Evolutionary conservation across 1,284 basidiomycete species (phyloP).

Genomic region (Rhodofomes roseus): DNA sequence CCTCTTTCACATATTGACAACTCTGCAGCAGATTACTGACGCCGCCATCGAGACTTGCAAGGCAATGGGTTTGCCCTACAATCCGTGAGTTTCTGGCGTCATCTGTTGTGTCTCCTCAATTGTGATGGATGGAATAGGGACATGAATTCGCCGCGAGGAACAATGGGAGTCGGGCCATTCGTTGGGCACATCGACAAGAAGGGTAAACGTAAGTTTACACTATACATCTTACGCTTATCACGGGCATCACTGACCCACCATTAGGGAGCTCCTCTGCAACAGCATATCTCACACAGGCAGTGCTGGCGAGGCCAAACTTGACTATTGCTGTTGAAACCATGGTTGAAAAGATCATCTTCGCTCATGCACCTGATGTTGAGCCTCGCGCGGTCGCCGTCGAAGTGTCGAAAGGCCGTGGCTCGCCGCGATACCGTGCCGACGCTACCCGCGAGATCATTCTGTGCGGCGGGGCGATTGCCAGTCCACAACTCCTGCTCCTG

Average conservation of each 20-base stretch:
- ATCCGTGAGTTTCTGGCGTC: conserved; percentile 10
- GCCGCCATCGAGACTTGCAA: conserved; percentile 8
- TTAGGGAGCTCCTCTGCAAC: conserved; percentile 32
- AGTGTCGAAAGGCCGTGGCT: conserved; percentile 16
- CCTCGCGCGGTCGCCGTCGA: conserved; percentile 27
- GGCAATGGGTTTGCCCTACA: conserved; percentile 19
- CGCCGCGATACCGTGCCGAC: conserved; percentile 12
- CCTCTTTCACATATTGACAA: too few species aligned
- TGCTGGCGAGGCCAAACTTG: conserved; percentile 34
- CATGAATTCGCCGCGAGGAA: conserved; percentile 24
- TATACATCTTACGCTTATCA: too few species aligned
- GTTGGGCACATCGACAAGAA: conserved; percentile 23
- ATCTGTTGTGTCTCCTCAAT: too few species aligned
- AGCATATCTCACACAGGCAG: conserved; percentile 32
- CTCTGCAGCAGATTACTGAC: background rate
- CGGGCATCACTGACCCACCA: background rate
- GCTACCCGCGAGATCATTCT: conserved; percentile 21
- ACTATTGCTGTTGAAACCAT: conserved; percentile 34
- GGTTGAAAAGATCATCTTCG: conserved; percentile 26
- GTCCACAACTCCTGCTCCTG: conserved; percentile 20
- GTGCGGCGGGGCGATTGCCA: conserved; percentile 28
- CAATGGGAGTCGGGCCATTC: conserved; percentile 19
- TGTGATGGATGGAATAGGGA: background rate
- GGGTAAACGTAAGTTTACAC: conserved; percentile 22
- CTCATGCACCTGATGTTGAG: conserved; percentile 10